Conservation (phyloP, 2,329 filamentous ascomycete genomes). For the Paraconiothyrium sp. region DNA sequence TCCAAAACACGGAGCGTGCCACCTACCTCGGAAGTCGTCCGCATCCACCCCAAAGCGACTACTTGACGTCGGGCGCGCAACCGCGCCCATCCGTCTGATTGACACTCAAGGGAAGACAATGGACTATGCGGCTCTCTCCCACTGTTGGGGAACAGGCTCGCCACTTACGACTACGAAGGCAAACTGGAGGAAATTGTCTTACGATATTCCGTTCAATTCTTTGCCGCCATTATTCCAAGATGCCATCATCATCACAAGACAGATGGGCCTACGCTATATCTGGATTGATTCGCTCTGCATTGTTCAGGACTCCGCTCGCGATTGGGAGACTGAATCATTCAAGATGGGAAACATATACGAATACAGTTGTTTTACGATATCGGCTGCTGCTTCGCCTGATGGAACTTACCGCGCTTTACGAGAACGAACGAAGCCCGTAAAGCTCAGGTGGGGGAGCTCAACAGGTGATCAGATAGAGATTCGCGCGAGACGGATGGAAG, state of each 20-base stretch:
- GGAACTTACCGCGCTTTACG: conserved; percentile 31
- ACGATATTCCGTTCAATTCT: conserved; percentile 37
- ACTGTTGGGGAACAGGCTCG: conserved; percentile 43
- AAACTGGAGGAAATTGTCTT: conserved; percentile 37
- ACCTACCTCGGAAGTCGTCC: conserved; percentile 27
- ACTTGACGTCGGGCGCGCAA: conserved; percentile 41
- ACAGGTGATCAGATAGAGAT: conserved; percentile 36
- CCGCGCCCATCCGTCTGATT: conserved; percentile 42
- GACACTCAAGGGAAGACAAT: conserved; percentile 41
- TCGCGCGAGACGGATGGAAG: conserved; percentile 35
- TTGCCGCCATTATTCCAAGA: conserved; percentile 37
- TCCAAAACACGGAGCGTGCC: conserved; percentile 41
- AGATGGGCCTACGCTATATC: conserved; percentile 44
- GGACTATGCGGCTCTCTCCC: conserved; percentile 43
- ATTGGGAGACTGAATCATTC: conserved; percentile 46
- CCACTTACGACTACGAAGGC: conserved; percentile 38
- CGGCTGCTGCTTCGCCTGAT: conserved; percentile 37
- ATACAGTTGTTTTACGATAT: conserved; percentile 44
- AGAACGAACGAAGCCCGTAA: conserved; percentile 38
- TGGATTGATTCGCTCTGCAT: conserved; percentile 50
- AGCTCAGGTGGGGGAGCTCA: conserved; percentile 38
- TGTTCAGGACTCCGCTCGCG: conserved; percentile 43
- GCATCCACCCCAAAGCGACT: conserved; percentile 38
- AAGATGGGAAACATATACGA: conserved; percentile 49
- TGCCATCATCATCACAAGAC: conserved; percentile 43